These are phyloP conservation scores for Leptodontidium sp. DNA, from an alignment of 2,329 filamentous ascomycete species.

Conservation along the genomic window DNA sequence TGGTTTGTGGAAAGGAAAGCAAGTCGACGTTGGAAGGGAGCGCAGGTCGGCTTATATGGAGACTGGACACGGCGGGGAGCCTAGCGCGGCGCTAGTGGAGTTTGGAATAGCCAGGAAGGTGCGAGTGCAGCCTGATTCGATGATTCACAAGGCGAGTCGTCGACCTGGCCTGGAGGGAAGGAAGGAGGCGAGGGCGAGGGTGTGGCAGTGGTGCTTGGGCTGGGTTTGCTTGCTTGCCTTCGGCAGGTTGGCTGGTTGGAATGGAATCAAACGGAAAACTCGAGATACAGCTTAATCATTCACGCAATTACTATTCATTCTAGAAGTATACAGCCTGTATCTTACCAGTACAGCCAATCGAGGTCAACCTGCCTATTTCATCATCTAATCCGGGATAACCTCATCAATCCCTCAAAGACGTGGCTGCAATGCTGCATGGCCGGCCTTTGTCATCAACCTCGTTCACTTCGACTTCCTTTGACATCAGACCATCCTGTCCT, in stretches of 20 bases:
- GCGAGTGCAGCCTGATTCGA: slow-evolving; percentile 10
- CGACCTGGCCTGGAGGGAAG: background rate
- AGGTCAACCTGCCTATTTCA: too few relatives aligned
- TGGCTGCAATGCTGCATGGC: too few relatives aligned
- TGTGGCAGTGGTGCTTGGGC: background rate
- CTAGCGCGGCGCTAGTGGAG: slow-evolving; percentile 18
- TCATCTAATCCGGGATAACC: too few relatives aligned
- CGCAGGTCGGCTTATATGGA: slow-evolving; percentile 10
- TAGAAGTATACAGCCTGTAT: too few relatives aligned
- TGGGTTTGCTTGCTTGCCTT: background rate
- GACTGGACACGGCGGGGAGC: background rate
- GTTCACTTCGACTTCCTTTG: too few relatives aligned
- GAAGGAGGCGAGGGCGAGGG: background rate
- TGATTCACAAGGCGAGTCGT: slow-evolving; percentile 15
- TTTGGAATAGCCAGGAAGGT: slow-evolving; percentile 11
- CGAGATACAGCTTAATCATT: background rate
- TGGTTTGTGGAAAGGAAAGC: slow-evolving; percentile 19
- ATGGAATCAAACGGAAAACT: slow-evolving; percentile 18
- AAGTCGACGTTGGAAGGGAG: background rate
- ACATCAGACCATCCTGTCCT: background rate
- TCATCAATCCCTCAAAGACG: too few relatives aligned
- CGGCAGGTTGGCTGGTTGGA: background rate
- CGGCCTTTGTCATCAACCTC: slow-evolving; percentile 8
- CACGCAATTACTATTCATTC: background rate
- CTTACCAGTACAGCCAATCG: background rate